Conservation (phyloP, 495 filamentous ascomycete species). For the Hyaloscypha hepaticicola region DNA sequence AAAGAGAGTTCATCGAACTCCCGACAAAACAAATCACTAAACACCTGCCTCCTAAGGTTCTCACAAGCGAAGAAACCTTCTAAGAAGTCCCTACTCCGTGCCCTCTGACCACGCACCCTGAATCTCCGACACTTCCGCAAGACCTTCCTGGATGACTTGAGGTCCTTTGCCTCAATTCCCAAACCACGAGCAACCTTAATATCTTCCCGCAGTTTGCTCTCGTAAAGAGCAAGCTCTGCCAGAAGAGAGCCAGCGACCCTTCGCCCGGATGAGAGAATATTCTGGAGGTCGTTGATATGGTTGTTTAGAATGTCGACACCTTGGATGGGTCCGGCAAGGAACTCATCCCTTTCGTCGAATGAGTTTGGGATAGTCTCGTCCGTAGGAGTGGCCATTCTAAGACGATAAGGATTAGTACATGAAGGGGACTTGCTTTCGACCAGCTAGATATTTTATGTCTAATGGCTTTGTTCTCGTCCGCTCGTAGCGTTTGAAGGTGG, state of each 20-base stretch:
- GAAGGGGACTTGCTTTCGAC: background rate
- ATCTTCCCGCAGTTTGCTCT: background rate
- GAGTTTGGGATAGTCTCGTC: background rate
- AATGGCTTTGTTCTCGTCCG: background rate
- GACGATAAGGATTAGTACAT: background rate
- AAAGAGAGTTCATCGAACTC: background rate
- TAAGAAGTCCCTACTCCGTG: background rate
- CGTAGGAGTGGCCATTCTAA: background rate
- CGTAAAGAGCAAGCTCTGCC: background rate
- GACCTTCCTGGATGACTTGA: background rate
- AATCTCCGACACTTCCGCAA: background rate
- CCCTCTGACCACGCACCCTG: background rate
- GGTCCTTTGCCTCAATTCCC: background rate
- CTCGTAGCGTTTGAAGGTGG: background rate
- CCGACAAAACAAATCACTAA: background rate
- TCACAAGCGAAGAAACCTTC: background rate
- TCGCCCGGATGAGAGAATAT: background rate
- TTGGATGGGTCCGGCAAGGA: background rate
- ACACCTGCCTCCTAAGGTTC: background rate
- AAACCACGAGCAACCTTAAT: background rate
- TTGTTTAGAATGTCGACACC: background rate
- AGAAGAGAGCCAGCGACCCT: background rate
- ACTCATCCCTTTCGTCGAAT: background rate
- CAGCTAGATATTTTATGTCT: too few relatives aligned
- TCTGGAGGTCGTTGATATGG: background rate